Evolutionary conservation across 2,329 filamentous ascomycete species (phyloP).

Genomic region (Thelonectria rubi): DNA sequence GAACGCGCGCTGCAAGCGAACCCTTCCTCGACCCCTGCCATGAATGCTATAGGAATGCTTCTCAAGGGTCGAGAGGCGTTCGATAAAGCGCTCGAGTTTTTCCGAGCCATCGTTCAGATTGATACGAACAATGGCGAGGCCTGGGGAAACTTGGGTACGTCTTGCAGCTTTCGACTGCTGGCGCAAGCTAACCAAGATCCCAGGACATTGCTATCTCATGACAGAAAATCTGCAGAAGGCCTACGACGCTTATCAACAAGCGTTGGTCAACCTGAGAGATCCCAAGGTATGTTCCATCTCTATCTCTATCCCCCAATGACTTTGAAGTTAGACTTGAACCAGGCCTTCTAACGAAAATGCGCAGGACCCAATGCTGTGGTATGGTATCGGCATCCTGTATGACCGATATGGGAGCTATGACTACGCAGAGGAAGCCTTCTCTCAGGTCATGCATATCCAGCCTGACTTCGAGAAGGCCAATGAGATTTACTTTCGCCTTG

Average conservation of each 20-base stretch:
- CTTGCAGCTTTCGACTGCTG: conserved; percentile 6
- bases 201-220: conserved; percentile 98
- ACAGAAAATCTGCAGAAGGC: conserved; percentile 98
- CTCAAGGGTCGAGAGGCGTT: conserved; percentile 93
- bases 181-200: conserved; percentile 29
- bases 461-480: conserved; percentile 98
- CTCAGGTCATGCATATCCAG: conserved; percentile 98
- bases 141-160: conserved; percentile 90
- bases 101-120: conserved; percentile 89
- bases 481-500: conserved; percentile 97
- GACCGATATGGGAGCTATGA: conserved; percentile 96
- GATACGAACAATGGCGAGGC: conserved; percentile 92
- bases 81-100: conserved; percentile 90
- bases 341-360: conserved; percentile 22
- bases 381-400: conserved; percentile 97
- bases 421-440: conserved; percentile 97
- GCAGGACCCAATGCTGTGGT: conserved; percentile 96
- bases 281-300: conserved; percentile 74
- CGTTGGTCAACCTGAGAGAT: conserved; percentile 89
- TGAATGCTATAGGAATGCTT: conserved; percentile 94
- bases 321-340: background rate
- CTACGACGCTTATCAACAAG: conserved; percentile 95
- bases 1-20: conserved; percentile 91
- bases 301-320: too few relatives aligned
- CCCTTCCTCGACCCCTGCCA: conserved; percentile 85